A percentile compares a stretch with the other conserved stretches of the same genome.
Conservation (phyloP, 1,139 yeast species). For the Ogataea hybrid region DNA sequence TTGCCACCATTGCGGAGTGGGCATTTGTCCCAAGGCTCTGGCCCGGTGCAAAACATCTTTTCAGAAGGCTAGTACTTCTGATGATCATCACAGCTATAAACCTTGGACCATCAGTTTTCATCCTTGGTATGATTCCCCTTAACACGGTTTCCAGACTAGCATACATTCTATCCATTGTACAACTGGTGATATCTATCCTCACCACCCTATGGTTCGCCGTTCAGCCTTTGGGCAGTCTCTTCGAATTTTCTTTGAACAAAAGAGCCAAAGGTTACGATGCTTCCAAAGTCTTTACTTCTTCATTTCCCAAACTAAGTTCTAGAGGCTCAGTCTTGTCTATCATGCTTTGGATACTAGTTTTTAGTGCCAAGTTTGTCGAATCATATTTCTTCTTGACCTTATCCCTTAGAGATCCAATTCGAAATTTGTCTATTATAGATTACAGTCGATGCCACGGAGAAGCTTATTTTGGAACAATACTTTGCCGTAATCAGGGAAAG, state of each 20-base stretch:
- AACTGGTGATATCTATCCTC: slow-evolving; percentile 56
- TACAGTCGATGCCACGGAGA: slow-evolving; percentile 67
- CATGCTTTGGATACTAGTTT: slow-evolving; percentile 66
- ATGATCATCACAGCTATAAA: slow-evolving; percentile 46
- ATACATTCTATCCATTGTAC: slow-evolving; percentile 50
- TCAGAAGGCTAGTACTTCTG: slow-evolving; percentile 42
- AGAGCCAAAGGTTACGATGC: slow-evolving; percentile 29
- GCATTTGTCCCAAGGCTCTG: slow-evolving; percentile 65
- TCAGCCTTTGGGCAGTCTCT: slow-evolving; percentile 55
- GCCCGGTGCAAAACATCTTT: slow-evolving; percentile 60
- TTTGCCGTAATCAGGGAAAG: slow-evolving; percentile 63
- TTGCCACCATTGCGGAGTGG: slow-evolving; percentile 64
- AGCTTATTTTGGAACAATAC: slow-evolving; percentile 40
- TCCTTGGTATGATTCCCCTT: slow-evolving; percentile 51
- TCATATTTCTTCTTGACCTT: slow-evolving; percentile 79
- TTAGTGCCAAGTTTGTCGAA: slow-evolving; percentile 71
- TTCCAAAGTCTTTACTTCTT: slow-evolving; percentile 42
- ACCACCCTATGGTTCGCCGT: slow-evolving; percentile 62
- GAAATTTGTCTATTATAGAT: slow-evolving; percentile 60
- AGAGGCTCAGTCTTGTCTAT: slow-evolving; percentile 57
- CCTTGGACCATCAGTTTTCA: slow-evolving; percentile 60
- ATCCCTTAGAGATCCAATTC: slow-evolving; percentile 74
- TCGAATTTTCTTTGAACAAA: slow-evolving; percentile 34
- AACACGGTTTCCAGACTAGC: slow-evolving; percentile 51
- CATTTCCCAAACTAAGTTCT: slow-evolving; percentile 53